Base-by-base conservation (phyloP, 768 basidiomycete genomes). In the Rhizopogon vulgaris region DNA sequence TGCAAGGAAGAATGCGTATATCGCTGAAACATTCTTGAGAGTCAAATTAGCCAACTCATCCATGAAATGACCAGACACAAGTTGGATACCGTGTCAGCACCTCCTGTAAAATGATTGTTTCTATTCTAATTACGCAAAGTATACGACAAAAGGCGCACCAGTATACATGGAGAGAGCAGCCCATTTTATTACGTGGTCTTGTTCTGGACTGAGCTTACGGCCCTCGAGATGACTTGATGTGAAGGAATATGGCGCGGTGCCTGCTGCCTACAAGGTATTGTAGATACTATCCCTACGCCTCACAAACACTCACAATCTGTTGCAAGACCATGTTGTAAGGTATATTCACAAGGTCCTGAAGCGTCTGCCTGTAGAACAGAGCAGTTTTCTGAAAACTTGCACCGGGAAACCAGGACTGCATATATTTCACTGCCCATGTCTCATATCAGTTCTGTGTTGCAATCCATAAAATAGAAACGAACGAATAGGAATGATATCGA, bases 351-450 rank as follows among this genome's bases (percentile, higher is more conserved):
- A 48, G 38, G 17, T 58, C 47, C 3, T 10, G 12, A 8, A 53
- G 34, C 38, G 52, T 25, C 45, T 51, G 46, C 15, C 45, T 22
- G 39, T 51, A 61, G 0, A 11, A 17, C 25, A 27, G 52, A 7
- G 52, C 53, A 28, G 50, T 53, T 15, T 40, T 54, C n/a, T 48
- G 54, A 38, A 64, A 60, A 5, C 57, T 49, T 4, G 49, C 41
- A 18, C 63, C 63, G 24, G 59, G 63, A 11, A 60, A 55, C 63
- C 61, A 62, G 5, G 48, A 54, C 0, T 57, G 63, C 4, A 60
- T 9, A 49, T 58, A 52, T 30, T 37, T 36, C 41, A 64, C 58
- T 62, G 32, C 0, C 1, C 17, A 27, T 4, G 27, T 2, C 17
- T 14, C 0, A 7, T 7, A 18, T 52, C 5, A 42, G 7, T 0